Conservation (phyloP, 2,329 filamentous ascomycete genomes). For the Venturia aucupariae region DNA sequence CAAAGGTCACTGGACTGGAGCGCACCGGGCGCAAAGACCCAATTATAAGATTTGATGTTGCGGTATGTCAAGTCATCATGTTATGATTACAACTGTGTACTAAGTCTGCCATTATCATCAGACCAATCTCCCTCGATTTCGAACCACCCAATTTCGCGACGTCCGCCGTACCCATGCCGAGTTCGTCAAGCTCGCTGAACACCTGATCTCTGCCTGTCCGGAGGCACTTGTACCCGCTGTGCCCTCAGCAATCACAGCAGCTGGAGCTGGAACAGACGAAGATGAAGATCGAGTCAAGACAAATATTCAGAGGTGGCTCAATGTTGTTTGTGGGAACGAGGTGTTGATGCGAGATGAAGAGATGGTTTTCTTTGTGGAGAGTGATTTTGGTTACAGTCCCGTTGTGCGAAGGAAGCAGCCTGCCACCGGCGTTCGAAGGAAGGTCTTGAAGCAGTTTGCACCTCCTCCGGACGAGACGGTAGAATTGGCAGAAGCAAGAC, state of each 20-base stretch:
- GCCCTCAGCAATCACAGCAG: conserved; percentile 86
- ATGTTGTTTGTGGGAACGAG: conserved; percentile 84
- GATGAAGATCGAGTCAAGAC: conserved; percentile 85
- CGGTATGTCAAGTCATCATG: conserved; percentile 53
- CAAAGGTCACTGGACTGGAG: conserved; percentile 90
- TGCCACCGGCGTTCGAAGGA: conserved; percentile 86
- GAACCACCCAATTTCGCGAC: conserved; percentile 96
- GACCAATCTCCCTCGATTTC: conserved; percentile 98
- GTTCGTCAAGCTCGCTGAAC: conserved; percentile 91
- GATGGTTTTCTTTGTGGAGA: conserved; percentile 97
- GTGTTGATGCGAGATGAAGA: conserved; percentile 92
- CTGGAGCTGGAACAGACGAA: conserved; percentile 91
- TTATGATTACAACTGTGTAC: background rate
- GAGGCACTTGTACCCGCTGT: conserved; percentile 91
- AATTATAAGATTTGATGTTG: conserved; percentile 88
- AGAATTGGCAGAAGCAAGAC: conserved; percentile 81
- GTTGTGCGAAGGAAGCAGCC: conserved; percentile 94
- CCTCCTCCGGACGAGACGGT: conserved; percentile 95
- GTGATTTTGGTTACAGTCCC: conserved; percentile 95
- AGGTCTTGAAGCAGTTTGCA: conserved; percentile 96
- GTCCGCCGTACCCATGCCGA: conserved; percentile 92
- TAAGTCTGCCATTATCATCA: conserved; percentile 31
- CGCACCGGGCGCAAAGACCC: conserved; percentile 92
- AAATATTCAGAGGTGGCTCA: conserved; percentile 88
- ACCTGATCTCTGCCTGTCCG: conserved; percentile 94